Base-by-base conservation (phyloP, 805 yeast genomes). In the Candida silvicultrix region DNA sequence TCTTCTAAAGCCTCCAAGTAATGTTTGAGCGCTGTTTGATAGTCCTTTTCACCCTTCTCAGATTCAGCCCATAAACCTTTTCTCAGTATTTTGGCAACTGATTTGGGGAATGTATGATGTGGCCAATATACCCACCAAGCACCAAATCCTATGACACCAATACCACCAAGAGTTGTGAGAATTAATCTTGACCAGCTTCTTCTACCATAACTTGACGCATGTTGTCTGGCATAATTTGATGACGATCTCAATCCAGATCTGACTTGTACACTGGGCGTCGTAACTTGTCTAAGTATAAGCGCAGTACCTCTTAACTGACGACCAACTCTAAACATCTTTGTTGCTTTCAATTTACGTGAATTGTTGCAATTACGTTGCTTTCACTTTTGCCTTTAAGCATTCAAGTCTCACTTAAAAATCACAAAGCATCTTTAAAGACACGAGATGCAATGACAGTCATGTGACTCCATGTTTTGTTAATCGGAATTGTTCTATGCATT, bases 11-110 rank as follows among this genome's bases (percentile, higher is more conserved):
- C 96, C 51, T 83, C 83, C 39, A 87, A 73, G 64, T 90, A 92
- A 54, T 75, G 71, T 47, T 76, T 74, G 48, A 89, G 68, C 0
- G 97, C 96, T 49, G 78, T 68, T 44, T 75, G 70, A 64, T 77
- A 84, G 59, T 86, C 85, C 42, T 71, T 69, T 9, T 63, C 59
- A 18, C 66, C 64, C 55, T 80, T 81, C 42, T 82, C 84, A 41
- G 84, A 73, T 62, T 92, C 97, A 2, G 92, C 90, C 85, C 90
- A 80, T 6, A 90, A 68, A 0, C 85, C 97, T 55, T 81, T 77
- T 36, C 96, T 71, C 51, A 92, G 66, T 22, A 77, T 70, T 44
- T 73, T 77, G 22, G 96, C 94, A 11, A 89, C 95, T 4, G 78
- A 64, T 1, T 71, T 64, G 0, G 94, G 87, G 54, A 80, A 82